phyloP scores from a whole-genome alignment of 2,329 filamentous ascomycete species.

The Fusarium gaditjirri region DNA sequence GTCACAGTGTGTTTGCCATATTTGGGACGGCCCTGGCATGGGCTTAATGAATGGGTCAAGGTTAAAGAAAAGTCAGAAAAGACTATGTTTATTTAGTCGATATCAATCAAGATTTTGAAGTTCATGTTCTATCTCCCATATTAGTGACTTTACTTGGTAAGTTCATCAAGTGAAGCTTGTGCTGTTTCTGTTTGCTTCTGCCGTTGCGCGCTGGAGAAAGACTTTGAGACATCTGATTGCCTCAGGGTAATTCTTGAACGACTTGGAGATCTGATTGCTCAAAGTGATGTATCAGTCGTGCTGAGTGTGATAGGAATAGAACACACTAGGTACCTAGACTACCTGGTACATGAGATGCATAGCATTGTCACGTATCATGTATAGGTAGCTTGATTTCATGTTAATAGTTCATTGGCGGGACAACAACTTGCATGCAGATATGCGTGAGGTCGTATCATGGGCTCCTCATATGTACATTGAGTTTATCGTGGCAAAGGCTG shows the following conservation, averaged over 20 bases:
- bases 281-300: background rate
- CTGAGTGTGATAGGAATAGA: background rate
- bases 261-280: background rate
- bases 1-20: conserved; percentile 43
- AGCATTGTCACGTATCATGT: background rate
- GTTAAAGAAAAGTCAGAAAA: conserved; percentile 47
- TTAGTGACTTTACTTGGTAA: background rate
- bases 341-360: background rate
- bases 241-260: background rate
- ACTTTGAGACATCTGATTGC: conserved; percentile 1
- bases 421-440: conserved; percentile 18
- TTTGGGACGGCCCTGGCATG: conserved; percentile 42
- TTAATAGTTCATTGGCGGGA: conserved; percentile 12
- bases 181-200: conserved; percentile 1
- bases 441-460: conserved; percentile 6
- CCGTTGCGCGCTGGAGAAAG: background rate
- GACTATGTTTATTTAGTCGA: conserved; percentile 41
- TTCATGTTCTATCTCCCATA: conserved; percentile 2
- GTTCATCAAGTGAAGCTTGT: background rate
- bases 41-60: conserved; percentile 37
- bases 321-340: background rate
- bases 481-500: conserved; percentile 35
- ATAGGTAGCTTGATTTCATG: background rate
- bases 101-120: conserved; percentile 37
- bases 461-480: conserved; percentile 3